These are phyloP conservation scores for Viola pubescens DNA, from an alignment of 441 rosid genomes.

Conservation along the genomic window DNA sequence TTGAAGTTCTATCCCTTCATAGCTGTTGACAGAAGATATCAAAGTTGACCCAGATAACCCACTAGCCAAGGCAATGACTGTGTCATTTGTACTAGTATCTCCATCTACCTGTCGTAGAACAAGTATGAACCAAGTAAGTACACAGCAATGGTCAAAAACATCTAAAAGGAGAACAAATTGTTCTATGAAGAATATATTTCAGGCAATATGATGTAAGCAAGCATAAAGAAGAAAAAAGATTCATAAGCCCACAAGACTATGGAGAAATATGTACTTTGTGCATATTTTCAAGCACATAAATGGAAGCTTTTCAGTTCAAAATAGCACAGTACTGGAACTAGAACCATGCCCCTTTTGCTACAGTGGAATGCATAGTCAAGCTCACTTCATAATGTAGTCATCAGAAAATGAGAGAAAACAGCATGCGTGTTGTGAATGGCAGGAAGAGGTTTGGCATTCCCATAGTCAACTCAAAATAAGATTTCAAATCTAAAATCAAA, in stretches of 20 bases:
- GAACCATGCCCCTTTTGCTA: background rate
- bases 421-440: too few relatives aligned
- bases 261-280: too few relatives aligned
- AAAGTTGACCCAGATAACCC: constrained; percentile 69
- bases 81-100: constrained; percentile 90
- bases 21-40: constrained; percentile 55
- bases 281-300: too few relatives aligned
- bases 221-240: background rate
- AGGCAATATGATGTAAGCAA: background rate
- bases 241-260: background rate
- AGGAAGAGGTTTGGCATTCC: too few relatives aligned
- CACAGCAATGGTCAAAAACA: constrained; percentile 4
- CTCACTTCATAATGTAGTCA: too few relatives aligned
- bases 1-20: constrained; percentile 78
- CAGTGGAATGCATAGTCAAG: background rate
- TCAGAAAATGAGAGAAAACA: too few relatives aligned
- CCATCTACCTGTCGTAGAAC: constrained; percentile 73
- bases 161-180: background rate
- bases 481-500: too few relatives aligned
- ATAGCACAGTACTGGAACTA: too few relatives aligned
- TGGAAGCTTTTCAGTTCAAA: too few relatives aligned
- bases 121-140: constrained; percentile 13
- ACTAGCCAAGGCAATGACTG: constrained; percentile 90
- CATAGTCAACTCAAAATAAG: too few relatives aligned
- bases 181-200: constrained; percentile 6